These are phyloP conservation scores for Fusarium sp. DNA, from an alignment of 2,329 filamentous ascomycete genomes.

Conservation along the genomic window DNA sequence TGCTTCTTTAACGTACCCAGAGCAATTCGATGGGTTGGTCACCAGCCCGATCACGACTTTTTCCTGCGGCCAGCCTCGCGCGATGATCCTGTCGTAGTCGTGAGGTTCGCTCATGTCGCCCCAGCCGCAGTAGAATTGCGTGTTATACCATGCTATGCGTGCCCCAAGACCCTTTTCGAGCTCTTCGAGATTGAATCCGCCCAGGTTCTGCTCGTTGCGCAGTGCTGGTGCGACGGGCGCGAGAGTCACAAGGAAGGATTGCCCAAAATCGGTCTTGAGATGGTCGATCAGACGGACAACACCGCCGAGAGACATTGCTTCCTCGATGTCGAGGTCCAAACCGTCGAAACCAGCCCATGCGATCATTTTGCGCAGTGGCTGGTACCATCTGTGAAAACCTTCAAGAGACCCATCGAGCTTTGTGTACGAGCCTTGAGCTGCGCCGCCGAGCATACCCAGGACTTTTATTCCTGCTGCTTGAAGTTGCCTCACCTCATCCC, in stretches of 20 bases:
- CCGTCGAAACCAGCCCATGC: conserved; percentile 71
- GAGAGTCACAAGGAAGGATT: conserved; percentile 78
- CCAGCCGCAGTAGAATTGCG: conserved; percentile 92
- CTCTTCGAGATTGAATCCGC: conserved; percentile 80
- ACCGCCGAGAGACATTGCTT: conserved; percentile 74
- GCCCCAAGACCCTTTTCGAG: conserved; percentile 73
- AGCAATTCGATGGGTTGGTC: conserved; percentile 78
- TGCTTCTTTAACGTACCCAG: conserved; percentile 59
- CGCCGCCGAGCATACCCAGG: conserved; percentile 86
- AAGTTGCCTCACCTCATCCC: conserved; percentile 79
- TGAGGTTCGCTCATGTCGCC: conserved; percentile 62
- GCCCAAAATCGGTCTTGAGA: conserved; percentile 75
- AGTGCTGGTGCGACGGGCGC: conserved; percentile 82
- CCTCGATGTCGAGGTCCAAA: conserved; percentile 82
- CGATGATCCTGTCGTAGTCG: conserved; percentile 61
- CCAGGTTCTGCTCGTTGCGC: conserved; percentile 69
- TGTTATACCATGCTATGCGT: conserved; percentile 84
- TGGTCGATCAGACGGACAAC: conserved; percentile 73
- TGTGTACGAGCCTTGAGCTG: conserved; percentile 76
- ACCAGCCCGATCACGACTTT: conserved; percentile 83
- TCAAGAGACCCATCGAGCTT: conserved; percentile 66
- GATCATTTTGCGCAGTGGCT: conserved; percentile 73
- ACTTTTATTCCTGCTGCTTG: conserved; percentile 80
- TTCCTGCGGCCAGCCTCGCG: conserved; percentile 74
- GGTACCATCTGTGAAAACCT: conserved; percentile 79